Percentiles rank a stretch among this genome's conserved stretches.
phyloP scores from a whole-genome alignment of 1,139 yeast genomes.

The Candida glucosophila region DNA sequence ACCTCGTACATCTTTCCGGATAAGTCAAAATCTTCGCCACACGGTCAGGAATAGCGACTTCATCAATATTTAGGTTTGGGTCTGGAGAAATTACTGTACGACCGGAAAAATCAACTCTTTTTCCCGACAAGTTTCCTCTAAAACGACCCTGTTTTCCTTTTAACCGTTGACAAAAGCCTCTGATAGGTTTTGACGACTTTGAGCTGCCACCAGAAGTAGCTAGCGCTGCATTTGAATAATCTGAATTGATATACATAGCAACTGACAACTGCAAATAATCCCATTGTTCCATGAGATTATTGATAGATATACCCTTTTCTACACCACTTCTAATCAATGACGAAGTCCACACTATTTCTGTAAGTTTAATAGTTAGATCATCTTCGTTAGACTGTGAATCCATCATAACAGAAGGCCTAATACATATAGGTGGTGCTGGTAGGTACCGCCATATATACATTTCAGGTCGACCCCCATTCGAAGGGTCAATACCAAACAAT shows the following conservation, averaged over 20 bases:
- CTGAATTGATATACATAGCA: conserved; percentile 96
- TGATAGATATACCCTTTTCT: conserved; percentile 87
- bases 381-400: conserved; percentile 95
- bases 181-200: conserved; percentile 66
- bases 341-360: conserved; percentile 95
- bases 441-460: conserved; percentile 94
- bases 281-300: conserved; percentile 97
- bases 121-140: conserved; percentile 96
- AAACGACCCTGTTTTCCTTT: conserved; percentile 99
- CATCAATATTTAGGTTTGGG: conserved; percentile 89
- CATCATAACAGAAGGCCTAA: conserved; percentile 93
- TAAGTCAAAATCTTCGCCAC: conserved; percentile 94
- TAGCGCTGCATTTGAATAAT: conserved; percentile 79
- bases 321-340: conserved; percentile 89
- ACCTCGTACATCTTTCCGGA: conserved; percentile 90
- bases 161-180: conserved; percentile 94
- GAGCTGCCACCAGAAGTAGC: conserved; percentile 49
- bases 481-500: conserved; percentile 80
- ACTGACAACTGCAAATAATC: conserved; percentile 90
- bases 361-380: conserved; percentile 89
- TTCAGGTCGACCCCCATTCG: conserved; percentile 89
- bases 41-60: conserved; percentile 96
- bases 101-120: conserved; percentile 97
- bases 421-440: conserved; percentile 99
- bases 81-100: conserved; percentile 99